phyloP scores from a whole-genome alignment of 345 rosid species.

The Pugionium cornutum region DNA sequence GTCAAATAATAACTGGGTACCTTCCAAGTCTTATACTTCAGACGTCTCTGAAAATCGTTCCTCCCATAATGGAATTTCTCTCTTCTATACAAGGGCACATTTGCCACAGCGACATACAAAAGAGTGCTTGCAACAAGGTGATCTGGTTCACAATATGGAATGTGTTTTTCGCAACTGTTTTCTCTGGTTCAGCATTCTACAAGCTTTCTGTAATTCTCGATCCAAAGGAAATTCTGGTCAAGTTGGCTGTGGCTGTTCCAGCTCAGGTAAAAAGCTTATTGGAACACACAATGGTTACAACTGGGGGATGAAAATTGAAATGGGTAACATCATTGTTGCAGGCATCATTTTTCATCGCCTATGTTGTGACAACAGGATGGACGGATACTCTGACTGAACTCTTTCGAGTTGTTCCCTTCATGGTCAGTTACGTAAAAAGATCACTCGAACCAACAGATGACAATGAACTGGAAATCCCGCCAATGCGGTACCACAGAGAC shows the following conservation, averaged over 20 bases:
- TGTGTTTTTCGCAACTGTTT: conserved; percentile 84
- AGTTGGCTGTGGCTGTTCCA: conserved; percentile 84
- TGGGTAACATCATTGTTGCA: conserved; percentile 39
- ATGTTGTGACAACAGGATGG: conserved; percentile 98
- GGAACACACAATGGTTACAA: neutral
- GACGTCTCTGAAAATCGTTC: conserved; percentile 74
- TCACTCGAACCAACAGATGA: conserved; percentile 52
- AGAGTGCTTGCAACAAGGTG: conserved; percentile 91
- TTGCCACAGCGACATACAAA: conserved; percentile 78
- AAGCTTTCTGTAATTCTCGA: conserved; percentile 68
- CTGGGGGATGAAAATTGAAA: neutral
- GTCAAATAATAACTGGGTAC: conserved; percentile 81
- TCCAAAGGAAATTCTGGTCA: conserved; percentile 67
- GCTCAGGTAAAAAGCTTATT: conserved; percentile 63
- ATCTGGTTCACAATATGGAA: conserved; percentile 98
- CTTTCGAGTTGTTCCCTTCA: conserved; percentile 73
- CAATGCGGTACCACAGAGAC: conserved; percentile 77
- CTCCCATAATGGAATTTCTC: conserved; percentile 90
- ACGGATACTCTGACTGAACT: conserved; percentile 84
- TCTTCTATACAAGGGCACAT: conserved; percentile 90
- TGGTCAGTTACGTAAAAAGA: conserved; percentile 52
- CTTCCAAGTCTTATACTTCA: conserved; percentile 92
- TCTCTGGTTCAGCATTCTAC: conserved; percentile 78
- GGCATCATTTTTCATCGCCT: conserved; percentile 93
- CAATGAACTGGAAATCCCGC: conserved; percentile 68